Evolutionary conservation across 495 filamentous ascomycete genomes (phyloP).

Genomic region (Letharia columbiana): DNA sequence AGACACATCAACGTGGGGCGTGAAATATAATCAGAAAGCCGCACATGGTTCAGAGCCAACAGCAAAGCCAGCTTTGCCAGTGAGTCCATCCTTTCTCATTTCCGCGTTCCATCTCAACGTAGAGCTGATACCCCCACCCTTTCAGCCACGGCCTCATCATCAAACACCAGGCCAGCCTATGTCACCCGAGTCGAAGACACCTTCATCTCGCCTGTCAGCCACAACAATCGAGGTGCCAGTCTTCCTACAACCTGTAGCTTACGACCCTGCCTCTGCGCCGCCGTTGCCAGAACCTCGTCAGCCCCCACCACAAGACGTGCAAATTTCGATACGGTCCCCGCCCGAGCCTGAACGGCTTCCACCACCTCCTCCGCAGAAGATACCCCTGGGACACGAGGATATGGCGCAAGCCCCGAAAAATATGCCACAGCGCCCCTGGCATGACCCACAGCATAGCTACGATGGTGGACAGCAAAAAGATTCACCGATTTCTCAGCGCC

Average conservation of each 20-base stretch:
- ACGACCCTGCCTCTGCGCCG: slow-evolving; percentile 18
- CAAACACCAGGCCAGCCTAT: slow-evolving; percentile 6
- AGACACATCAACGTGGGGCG: slow-evolving; percentile 39
- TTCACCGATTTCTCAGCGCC: slow-evolving; percentile 28
- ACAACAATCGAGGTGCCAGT: slow-evolving; percentile 24
- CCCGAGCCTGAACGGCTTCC: slow-evolving; percentile 24
- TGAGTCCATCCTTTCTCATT: slow-evolving; percentile 26
- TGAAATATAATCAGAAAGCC: slow-evolving; percentile 37
- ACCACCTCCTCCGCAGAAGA: slow-evolving; percentile 38
- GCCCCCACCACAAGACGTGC: slow-evolving; percentile 12
- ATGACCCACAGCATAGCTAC: slow-evolving; percentile 16
- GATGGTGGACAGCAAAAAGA: slow-evolving; percentile 20
- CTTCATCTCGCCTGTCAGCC: slow-evolving; percentile 19
- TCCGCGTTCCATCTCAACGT: not conserved
- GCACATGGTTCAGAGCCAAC: slow-evolving; percentile 28
- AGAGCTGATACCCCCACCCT: not conserved
- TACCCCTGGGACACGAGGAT: slow-evolving; percentile 26
- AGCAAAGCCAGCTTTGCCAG: slow-evolving; percentile 39
- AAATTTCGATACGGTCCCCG: slow-evolving; percentile 9
- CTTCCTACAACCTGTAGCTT: slow-evolving; percentile 21
- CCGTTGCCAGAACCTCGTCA: slow-evolving; percentile 19
- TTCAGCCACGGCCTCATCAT: slow-evolving; percentile 15
- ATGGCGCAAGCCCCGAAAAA: not conserved
- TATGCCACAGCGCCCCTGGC: slow-evolving; percentile 6
- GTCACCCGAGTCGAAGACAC: slow-evolving; percentile 13